A percentile compares a stretch with the other conserved stretches of the same genome.
phyloP scores from a whole-genome alignment of 2,329 filamentous ascomycete species.

The Aspergillus versicolor region DNA sequence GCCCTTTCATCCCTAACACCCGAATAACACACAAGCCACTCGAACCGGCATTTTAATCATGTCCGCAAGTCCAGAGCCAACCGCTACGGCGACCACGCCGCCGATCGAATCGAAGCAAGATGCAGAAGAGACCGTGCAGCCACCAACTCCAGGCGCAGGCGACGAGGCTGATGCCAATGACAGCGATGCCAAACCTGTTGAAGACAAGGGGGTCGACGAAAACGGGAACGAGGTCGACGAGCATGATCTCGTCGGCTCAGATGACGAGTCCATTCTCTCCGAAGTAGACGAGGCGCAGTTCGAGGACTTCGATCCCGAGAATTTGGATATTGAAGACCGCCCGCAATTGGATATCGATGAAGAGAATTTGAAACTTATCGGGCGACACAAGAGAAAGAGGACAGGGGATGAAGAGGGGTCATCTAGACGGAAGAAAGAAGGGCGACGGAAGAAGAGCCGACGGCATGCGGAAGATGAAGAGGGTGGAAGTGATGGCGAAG shows the following conservation, averaged over 20 bases:
- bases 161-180: slow-evolving; percentile 26
- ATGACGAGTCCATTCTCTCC: slow-evolving; percentile 62
- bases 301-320: slow-evolving; percentile 62
- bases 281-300: slow-evolving; percentile 66
- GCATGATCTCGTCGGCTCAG: slow-evolving; percentile 40
- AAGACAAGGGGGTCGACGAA: slow-evolving; percentile 18
- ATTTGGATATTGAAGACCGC: slow-evolving; percentile 61
- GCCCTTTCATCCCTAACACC: slow-evolving; percentile 2
- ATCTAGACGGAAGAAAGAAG: slow-evolving; percentile 68
- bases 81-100: slow-evolving; percentile 10
- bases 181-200: slow-evolving; percentile 21
- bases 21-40: neutral
- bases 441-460: slow-evolving; percentile 63
- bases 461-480: slow-evolving; percentile 67
- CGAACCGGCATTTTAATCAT: slow-evolving; percentile 21
- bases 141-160: slow-evolving; percentile 27
- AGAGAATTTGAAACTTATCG: slow-evolving; percentile 59
- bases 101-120: slow-evolving; percentile 20
- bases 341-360: slow-evolving; percentile 61
- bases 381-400: slow-evolving; percentile 65
- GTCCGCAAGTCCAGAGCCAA: slow-evolving; percentile 40
- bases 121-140: slow-evolving; percentile 24
- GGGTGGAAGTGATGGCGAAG: slow-evolving; percentile 48
- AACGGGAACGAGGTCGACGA: slow-evolving; percentile 31
- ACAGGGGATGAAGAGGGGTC: slow-evolving; percentile 60